phyloP scores from a whole-genome alignment of 78 protist species.

The Dictyostelium firmibasis region DNA sequence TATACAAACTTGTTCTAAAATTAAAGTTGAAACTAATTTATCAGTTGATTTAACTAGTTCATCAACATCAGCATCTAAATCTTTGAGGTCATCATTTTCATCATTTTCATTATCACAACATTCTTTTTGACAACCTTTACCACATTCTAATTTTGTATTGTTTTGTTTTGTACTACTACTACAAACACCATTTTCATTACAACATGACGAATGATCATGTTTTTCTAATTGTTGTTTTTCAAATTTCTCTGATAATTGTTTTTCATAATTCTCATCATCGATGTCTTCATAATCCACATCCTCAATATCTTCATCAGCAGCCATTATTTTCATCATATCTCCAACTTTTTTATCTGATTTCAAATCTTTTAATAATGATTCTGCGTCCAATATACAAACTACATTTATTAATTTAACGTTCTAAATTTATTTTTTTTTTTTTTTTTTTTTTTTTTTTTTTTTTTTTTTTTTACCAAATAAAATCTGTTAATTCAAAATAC shows the following conservation, averaged over 20 bases:
- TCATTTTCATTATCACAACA: background rate
- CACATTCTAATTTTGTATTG: background rate
- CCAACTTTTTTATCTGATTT: constrained; percentile 19
- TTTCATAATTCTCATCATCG: background rate
- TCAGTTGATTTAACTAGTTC: constrained; percentile 22
- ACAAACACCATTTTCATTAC: background rate
- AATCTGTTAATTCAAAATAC: too few relatives aligned
- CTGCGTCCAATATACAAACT: constrained; percentile 29
- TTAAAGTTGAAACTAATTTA: constrained; percentile 39
- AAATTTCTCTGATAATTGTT: background rate
- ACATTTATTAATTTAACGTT: constrained; percentile 15
- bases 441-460: too few relatives aligned
- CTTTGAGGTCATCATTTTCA: background rate
- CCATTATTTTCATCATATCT: background rate
- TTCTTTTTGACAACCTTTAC: background rate
- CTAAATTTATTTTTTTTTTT: too few relatives aligned
- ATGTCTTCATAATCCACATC: background rate
- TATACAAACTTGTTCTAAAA: constrained; percentile 55
- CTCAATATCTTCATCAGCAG: background rate
- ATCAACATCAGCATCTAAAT: background rate
- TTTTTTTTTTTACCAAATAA: too few relatives aligned
- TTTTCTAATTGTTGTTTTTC: background rate
- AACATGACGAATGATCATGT: background rate
- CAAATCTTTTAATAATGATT: background rate
- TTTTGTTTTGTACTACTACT: background rate